Conservation (phyloP, 331 rosid genomes). For the Erythrophleum ivorense region DNA sequence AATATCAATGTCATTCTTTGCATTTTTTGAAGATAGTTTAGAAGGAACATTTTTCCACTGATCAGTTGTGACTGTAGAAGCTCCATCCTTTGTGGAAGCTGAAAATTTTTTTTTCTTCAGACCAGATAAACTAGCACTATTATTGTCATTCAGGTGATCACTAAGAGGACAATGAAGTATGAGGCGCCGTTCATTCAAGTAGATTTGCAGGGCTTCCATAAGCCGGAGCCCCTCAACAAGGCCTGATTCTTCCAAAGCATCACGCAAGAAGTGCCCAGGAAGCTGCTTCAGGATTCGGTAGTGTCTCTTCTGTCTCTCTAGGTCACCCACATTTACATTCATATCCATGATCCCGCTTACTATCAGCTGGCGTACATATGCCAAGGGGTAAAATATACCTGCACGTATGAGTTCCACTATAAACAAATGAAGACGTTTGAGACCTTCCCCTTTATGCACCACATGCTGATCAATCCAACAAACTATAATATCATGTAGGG, state of each 20-base stretch:
- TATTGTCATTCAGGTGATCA: slow-evolving; percentile 47
- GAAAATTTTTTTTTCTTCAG: slow-evolving; percentile 51
- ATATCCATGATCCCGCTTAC: slow-evolving; percentile 91
- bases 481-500: slow-evolving; percentile 89
- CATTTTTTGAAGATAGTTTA: slow-evolving; percentile 51
- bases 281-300: slow-evolving; percentile 76
- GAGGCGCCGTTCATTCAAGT: slow-evolving; percentile 81
- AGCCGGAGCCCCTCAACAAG: slow-evolving; percentile 69
- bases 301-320: slow-evolving; percentile 75
- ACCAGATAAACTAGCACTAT: slow-evolving; percentile 44
- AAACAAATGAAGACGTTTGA: slow-evolving; percentile 78
- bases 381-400: slow-evolving; percentile 88
- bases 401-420: slow-evolving; percentile 74
- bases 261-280: slow-evolving; percentile 64
- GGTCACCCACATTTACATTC: slow-evolving; percentile 59
- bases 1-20: slow-evolving; percentile 53
- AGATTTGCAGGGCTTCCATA: slow-evolving; percentile 66
- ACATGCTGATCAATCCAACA: slow-evolving; percentile 99
- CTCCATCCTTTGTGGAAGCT: slow-evolving; percentile 57
- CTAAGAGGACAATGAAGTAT: slow-evolving; percentile 65
- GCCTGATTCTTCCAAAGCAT: slow-evolving; percentile 76
- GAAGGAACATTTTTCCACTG: slow-evolving; percentile 54
- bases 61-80: slow-evolving; percentile 54
- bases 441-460: slow-evolving; percentile 83
- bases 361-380: slow-evolving; percentile 94